Percentiles rank a stretch among this genome's conserved stretches.
phyloP scores from a whole-genome alignment of 331 rosid species.

The Erythrophleum ivorense region DNA sequence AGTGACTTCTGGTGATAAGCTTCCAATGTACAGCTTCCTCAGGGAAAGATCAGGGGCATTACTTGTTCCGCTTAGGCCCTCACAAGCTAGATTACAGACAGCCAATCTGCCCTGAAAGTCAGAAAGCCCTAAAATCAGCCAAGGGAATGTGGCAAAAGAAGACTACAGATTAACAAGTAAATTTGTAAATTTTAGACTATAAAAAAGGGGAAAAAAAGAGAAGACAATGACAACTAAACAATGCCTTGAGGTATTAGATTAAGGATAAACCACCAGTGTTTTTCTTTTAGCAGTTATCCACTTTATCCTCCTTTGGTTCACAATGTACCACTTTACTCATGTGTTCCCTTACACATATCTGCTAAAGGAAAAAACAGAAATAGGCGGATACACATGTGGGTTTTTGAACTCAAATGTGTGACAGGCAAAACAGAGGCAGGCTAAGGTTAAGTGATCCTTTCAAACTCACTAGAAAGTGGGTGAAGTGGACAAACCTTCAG shows the following conservation, averaged over 20 bases:
- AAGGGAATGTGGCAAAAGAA: conserved; percentile 9
- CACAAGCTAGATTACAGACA: conserved; percentile 76
- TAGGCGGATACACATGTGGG: background rate
- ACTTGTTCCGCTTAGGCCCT: conserved; percentile 70
- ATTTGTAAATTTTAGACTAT: background rate
- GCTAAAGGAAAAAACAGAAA: background rate
- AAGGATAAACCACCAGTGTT: background rate
- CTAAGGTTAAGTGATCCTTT: background rate
- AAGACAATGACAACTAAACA: background rate
- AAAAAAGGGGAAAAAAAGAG: background rate
- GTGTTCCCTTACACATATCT: background rate
- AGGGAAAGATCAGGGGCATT: conserved; percentile 64
- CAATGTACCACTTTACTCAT: background rate
- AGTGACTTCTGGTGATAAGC: conserved; percentile 76
- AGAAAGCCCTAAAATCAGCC: conserved; percentile 31
- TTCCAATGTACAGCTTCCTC: conserved; percentile 84
- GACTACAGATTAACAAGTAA: conserved; percentile 14
- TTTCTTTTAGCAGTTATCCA: background rate
- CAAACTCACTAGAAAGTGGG: background rate
- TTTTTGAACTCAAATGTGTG: conserved; percentile 1
- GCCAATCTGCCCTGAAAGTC: conserved; percentile 69
- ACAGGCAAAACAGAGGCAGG: background rate
- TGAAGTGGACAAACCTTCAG: background rate
- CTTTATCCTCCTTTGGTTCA: background rate
- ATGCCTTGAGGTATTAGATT: conserved; percentile 10